Evolutionary conservation across 1,284 basidiomycete genomes (phyloP), one percentile per base, ranked within the genome.

Genomic region (Lentinula novae-zelandiae): DNA sequence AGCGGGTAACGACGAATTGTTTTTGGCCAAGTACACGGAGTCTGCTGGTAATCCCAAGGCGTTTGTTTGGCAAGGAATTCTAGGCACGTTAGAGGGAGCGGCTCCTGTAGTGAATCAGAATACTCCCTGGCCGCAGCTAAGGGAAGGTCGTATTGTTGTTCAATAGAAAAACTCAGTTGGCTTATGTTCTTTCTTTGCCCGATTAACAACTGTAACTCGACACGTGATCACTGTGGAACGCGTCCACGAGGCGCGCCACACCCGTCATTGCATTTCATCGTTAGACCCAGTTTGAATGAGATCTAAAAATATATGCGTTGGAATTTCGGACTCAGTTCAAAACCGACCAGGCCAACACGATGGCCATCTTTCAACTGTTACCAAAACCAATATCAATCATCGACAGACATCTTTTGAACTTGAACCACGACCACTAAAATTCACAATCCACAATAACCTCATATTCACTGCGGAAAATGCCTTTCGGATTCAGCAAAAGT

Each of bases 11-110:
- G 90, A 92, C 66, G 86, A 88, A 69, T 65, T 83, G 7, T 92
- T 92, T 73, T 71, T 92, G 67, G 74, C 83, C 7, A 90, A 90
- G 71, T 92, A 89, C 66, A 81, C 82, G 2, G 88, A 91, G 27
- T 27, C 87, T 9, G 80, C 79, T 56, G 90, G 90, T 53, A 92
- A 92, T 69, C 78, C 90, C 22, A 78, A 89, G 60, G 82, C 85
- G 59, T 91, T 93, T 66, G 86, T 92, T 40, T 85, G 86, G 27
- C 27, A 27, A 63, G 89, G 89, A 2, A 65, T 92, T 39, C 70
- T 91, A 63, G 69, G 74, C 1, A 78, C 78, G 3, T 66, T 82
- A 44, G 70, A 74, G 38, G 62, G 62, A 27, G 27, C 27, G 3
- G 27, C 27, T 4, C 27, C 27, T 3, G 27, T 27, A 3, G 27